These are phyloP conservation scores for Salix exigua DNA, from an alignment of 345 rosid species.

Conservation along the genomic window DNA sequence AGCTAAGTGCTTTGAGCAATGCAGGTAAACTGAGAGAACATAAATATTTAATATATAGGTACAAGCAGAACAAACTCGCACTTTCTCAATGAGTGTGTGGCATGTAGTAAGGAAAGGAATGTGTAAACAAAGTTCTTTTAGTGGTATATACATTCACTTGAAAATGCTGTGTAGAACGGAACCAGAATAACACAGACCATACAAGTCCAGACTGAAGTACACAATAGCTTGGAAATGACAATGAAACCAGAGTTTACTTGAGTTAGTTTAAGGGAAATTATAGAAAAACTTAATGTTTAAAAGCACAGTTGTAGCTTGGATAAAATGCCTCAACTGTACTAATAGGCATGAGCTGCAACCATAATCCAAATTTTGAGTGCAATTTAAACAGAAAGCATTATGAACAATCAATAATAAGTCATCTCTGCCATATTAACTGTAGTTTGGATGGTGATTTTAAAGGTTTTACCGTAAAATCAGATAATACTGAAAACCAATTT, in stretches of 20 bases:
- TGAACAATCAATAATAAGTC: background rate
- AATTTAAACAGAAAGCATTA: no score
- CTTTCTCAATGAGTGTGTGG: no score
- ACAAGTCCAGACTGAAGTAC: background rate
- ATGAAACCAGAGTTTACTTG: background rate
- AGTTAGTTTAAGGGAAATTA: background rate
- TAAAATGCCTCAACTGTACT: background rate
- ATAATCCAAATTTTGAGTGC: no score
- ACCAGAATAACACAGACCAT: background rate
- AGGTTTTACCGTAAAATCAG: background rate
- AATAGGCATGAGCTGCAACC: background rate
- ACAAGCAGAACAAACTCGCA: no score
- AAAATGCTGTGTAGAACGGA: background rate
- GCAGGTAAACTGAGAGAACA: background rate
- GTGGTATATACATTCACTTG: background rate
- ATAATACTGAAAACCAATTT: background rate
- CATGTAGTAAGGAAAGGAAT: no score
- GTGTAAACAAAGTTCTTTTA: no score
- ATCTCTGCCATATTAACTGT: background rate
- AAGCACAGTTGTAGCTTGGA: background rate
- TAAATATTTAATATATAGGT: no score
- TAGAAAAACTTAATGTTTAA: background rate
- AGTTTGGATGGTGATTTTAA: background rate
- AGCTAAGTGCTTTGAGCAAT: slow-evolving; percentile 13
- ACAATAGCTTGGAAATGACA: background rate